phyloP scores from a whole-genome alignment of 257 asterid species.

The Rubia yunnanensis region DNA sequence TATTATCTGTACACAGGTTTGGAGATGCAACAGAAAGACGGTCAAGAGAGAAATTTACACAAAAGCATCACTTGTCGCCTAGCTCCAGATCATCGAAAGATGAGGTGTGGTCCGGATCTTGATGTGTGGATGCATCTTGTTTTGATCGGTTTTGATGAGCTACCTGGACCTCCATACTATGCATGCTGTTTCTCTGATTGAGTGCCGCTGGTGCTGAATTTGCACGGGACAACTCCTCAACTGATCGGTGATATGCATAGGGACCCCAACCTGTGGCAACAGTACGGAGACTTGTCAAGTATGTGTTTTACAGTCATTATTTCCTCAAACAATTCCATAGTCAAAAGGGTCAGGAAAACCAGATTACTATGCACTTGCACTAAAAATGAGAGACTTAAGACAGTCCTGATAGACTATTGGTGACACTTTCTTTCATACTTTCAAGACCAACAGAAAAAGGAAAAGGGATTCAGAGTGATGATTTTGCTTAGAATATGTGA shows the following conservation, averaged over 20 bases:
- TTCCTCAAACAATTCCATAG: not conserved
- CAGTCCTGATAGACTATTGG: too few species aligned
- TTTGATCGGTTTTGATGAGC: not conserved
- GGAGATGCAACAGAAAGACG: not conserved
- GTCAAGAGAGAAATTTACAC: not conserved
- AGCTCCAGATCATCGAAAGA: not conserved
- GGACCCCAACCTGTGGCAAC: constrained; percentile 78
- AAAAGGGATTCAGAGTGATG: too few species aligned
- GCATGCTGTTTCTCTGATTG: not conserved
- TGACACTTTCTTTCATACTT: too few species aligned
- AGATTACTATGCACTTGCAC: too few species aligned
- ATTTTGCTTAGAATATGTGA: too few species aligned
- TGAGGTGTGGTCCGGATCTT: not conserved
- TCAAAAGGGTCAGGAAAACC: not conserved
- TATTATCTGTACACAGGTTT: not conserved
- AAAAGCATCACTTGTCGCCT: not conserved
- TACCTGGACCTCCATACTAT: not conserved
- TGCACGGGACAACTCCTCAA: not conserved
- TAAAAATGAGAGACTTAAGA: too few species aligned
- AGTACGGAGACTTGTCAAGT: not conserved
- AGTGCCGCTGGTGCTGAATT: not conserved
- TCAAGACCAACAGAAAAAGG: too few species aligned
- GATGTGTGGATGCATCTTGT: not conserved
- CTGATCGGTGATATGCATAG: constrained; percentile 49
- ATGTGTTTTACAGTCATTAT: too few species aligned